These are phyloP conservation scores for Ilyonectria destructans DNA, from an alignment of 2,329 filamentous ascomycete genomes.

Conservation along the genomic window DNA sequence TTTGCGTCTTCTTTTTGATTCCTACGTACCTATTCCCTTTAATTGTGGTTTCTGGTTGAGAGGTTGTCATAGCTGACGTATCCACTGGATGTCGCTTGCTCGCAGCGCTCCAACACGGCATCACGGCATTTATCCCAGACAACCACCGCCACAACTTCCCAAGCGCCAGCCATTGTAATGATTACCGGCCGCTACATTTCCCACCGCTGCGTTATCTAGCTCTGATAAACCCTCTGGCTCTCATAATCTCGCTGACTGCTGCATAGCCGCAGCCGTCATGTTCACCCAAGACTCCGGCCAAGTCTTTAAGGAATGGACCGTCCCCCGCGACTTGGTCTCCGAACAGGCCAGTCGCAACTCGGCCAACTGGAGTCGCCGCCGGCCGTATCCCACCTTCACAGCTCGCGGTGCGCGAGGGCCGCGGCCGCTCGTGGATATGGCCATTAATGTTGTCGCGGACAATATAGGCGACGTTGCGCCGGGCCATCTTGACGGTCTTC, in stretches of 20 bases:
- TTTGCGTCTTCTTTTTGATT: not conserved
- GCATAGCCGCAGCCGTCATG: conserved; percentile 1
- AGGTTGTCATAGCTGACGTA: not conserved
- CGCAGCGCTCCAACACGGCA: not conserved
- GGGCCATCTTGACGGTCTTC: conserved; percentile 55
- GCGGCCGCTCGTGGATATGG: conserved; percentile 58
- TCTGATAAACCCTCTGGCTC: conserved; percentile 7
- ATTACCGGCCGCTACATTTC: not conserved
- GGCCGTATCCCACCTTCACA: conserved; percentile 49
- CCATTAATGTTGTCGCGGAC: conserved; percentile 56
- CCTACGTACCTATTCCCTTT: not conserved
- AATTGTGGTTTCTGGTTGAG: not conserved
- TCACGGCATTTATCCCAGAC: not conserved
- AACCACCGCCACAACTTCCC: not conserved
- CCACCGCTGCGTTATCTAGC: not conserved
- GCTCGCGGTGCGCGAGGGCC: conserved; percentile 52
- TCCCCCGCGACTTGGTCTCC: conserved; percentile 48
- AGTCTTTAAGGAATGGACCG: conserved; percentile 57
- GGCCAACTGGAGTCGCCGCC: conserved; percentile 56
- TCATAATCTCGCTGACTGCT: not conserved
- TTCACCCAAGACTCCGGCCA: conserved; percentile 52
- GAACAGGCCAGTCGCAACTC: conserved; percentile 40
- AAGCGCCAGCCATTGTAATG: not conserved
- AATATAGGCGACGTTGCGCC: conserved; percentile 56
- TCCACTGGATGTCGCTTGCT: not conserved